A percentile compares a stretch with the other conserved stretches of the same genome.
Conservation (phyloP, 176 grass and related monocot genomes). For the Cenchrus purpureus region DNA sequence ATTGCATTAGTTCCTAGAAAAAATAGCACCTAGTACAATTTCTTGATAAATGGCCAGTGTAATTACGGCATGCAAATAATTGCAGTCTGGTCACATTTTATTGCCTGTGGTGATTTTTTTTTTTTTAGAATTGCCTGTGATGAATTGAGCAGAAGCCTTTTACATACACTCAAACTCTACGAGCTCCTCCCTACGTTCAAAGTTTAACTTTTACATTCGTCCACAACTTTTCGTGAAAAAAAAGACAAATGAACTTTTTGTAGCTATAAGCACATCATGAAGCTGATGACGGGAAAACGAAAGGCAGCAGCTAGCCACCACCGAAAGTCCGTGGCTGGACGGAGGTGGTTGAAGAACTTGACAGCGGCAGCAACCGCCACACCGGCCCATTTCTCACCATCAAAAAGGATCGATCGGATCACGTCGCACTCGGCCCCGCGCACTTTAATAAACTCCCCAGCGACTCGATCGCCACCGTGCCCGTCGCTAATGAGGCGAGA, state of each 20-base stretch:
- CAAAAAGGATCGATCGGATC: too few species aligned
- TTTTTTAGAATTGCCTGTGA: neutral
- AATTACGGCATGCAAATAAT: too few species aligned
- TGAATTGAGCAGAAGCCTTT: neutral
- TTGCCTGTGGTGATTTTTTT: too few species aligned
- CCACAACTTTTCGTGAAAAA: neutral
- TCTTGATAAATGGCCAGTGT: too few species aligned
- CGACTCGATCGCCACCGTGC: too few species aligned
- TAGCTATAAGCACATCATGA: neutral
- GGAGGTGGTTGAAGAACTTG: slow-evolving; percentile 23
- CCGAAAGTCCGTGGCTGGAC: slow-evolving; percentile 41
- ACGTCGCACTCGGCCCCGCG: too few species aligned
- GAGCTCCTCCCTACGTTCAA: neutral
- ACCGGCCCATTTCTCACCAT: neutral
- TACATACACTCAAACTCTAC: neutral
- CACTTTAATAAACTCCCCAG: too few species aligned
- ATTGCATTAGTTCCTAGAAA: too few species aligned
- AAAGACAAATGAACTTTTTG: neutral
- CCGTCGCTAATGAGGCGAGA: too few species aligned
- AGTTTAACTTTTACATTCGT: neutral
- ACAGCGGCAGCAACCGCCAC: slow-evolving; percentile 8
- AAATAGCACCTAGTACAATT: too few species aligned
- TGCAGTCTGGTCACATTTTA: too few species aligned
- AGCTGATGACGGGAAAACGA: neutral
- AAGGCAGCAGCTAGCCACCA: neutral